Conservation (phyloP, 176 grass and related monocot genomes). For the Miscanthus lutarioriparius region DNA sequence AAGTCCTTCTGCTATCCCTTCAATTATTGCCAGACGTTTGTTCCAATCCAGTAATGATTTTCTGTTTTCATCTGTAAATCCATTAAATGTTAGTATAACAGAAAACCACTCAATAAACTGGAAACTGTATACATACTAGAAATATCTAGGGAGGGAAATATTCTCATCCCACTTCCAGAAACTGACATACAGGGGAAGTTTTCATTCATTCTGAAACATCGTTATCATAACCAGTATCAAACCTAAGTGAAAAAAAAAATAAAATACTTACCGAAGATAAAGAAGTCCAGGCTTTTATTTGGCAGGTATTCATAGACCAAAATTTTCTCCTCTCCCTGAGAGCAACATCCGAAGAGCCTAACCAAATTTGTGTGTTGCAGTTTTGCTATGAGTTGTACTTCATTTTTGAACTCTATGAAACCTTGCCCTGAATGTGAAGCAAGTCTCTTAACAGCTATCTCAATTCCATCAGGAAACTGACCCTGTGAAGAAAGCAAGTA, state of each 20-base stretch:
- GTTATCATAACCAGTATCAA: background rate
- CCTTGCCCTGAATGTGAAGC: slow-evolving; percentile 37
- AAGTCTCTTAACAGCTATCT: slow-evolving; percentile 40
- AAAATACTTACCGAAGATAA: slow-evolving; percentile 55
- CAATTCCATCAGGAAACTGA: slow-evolving; percentile 4
- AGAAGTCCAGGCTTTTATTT: slow-evolving; percentile 68
- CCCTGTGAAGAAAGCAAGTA: slow-evolving; percentile 3
- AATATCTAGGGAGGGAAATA: background rate
- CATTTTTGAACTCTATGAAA: slow-evolving; percentile 36
- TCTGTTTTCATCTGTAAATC: slow-evolving; percentile 24
- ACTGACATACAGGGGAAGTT: background rate
- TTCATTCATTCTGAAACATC: background rate
- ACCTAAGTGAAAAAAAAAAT: background rate
- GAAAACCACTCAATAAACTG: background rate
- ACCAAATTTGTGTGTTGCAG: slow-evolving; percentile 40
- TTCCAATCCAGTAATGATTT: slow-evolving; percentile 40
- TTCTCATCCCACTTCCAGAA: background rate
- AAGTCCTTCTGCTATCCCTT: slow-evolving; percentile 45
- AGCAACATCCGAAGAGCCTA: slow-evolving; percentile 46
- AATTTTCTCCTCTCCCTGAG: slow-evolving; percentile 51
- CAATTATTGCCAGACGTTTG: slow-evolving; percentile 32
- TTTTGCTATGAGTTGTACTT: slow-evolving; percentile 37
- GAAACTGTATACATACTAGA: background rate
- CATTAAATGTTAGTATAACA: slow-evolving; percentile 17
- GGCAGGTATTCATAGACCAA: slow-evolving; percentile 67